Conservation (phyloP, 176 grass and related monocot species). For the Tuctoria greenei region DNA sequence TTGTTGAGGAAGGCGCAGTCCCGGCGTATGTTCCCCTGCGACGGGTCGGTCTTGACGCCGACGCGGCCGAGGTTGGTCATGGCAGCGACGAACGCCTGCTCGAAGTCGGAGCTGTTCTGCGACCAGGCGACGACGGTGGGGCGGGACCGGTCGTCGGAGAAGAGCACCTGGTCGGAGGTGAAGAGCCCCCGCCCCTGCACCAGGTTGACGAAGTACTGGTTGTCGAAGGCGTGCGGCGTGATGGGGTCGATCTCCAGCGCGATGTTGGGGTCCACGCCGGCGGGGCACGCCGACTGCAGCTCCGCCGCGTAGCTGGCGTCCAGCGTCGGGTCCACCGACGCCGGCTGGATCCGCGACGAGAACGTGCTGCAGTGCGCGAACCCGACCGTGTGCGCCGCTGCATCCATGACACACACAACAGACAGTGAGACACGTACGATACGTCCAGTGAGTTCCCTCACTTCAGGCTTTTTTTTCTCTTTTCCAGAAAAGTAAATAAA, state of each 20-base stretch:
- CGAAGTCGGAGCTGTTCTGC: conserved; percentile 47
- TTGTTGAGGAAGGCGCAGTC: conserved; percentile 80
- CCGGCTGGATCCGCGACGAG: conserved; percentile 50
- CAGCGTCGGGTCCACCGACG: conserved; percentile 60
- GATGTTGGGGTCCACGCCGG: conserved; percentile 66
- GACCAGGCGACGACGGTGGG: conserved; percentile 66
- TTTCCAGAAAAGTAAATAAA: not conserved
- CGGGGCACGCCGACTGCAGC: conserved; percentile 72
- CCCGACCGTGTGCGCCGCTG: conserved; percentile 79
- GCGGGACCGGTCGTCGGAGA: conserved; percentile 53
- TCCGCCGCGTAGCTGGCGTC: conserved; percentile 54
- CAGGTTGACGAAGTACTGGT: conserved; percentile 89
- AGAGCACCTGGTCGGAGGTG: conserved; percentile 85
- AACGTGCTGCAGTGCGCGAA: conserved; percentile 88
- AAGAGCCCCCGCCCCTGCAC: conserved; percentile 65
- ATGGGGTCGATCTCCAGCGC: conserved; percentile 66
- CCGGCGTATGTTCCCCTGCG: conserved; percentile 66
- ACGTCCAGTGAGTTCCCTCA: too few species aligned
- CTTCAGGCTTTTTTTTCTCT: too few species aligned
- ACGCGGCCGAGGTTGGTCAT: conserved; percentile 75
- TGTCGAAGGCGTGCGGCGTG: conserved; percentile 75
- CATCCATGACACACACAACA: not conserved
- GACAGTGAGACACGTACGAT: too few species aligned
- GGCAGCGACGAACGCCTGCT: conserved; percentile 59
- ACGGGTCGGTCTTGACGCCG: conserved; percentile 72